Conservation (phyloP, 805 yeast genomes). For the Ogataea parapolymorpha region DNA sequence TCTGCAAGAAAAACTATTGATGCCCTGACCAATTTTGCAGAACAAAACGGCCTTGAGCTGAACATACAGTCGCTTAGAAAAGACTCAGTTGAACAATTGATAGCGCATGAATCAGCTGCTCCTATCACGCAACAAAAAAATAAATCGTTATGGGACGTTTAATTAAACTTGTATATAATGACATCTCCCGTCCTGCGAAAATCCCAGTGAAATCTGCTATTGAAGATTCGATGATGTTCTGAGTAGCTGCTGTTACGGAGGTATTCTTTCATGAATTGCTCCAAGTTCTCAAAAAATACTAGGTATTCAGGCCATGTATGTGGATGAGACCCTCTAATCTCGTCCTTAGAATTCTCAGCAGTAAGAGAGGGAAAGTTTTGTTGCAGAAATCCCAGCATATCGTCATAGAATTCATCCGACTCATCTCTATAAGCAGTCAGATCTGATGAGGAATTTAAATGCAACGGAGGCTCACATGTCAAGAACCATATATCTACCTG, state of each 20-base stretch:
- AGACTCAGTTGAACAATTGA: conserved; percentile 14
- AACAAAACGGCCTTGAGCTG: conserved; percentile 13
- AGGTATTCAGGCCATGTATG: conserved; percentile 71
- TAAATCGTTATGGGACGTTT: conserved; percentile 2
- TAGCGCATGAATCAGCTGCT: background rate
- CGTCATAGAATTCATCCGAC: conserved; percentile 75
- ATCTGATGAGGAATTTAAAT: conserved; percentile 31
- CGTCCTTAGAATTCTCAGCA: no score
- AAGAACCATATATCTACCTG: conserved; percentile 64
- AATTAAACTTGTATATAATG: conserved; percentile 45
- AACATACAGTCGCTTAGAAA: conserved; percentile 18
- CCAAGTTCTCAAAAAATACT: conserved; percentile 66
- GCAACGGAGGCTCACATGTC: conserved; percentile 89
- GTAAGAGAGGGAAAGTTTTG: conserved; percentile 43
- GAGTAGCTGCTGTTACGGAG: conserved; percentile 39
- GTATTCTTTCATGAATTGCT: conserved; percentile 39
- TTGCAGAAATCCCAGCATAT: conserved; percentile 58
- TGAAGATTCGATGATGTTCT: conserved; percentile 59
- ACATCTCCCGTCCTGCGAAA: conserved; percentile 74
- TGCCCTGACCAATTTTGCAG: conserved; percentile 23
- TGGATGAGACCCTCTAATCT: conserved; percentile 18
- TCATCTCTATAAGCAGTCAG: conserved; percentile 68
- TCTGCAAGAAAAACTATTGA: conserved; percentile 37
- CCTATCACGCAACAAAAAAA: no score
- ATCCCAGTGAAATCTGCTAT: conserved; percentile 85